Evolutionary conservation across 345 rosid species (phyloP), one percentile per base, ranked within the genome.

Genomic region (Mercurialis annua): DNA sequence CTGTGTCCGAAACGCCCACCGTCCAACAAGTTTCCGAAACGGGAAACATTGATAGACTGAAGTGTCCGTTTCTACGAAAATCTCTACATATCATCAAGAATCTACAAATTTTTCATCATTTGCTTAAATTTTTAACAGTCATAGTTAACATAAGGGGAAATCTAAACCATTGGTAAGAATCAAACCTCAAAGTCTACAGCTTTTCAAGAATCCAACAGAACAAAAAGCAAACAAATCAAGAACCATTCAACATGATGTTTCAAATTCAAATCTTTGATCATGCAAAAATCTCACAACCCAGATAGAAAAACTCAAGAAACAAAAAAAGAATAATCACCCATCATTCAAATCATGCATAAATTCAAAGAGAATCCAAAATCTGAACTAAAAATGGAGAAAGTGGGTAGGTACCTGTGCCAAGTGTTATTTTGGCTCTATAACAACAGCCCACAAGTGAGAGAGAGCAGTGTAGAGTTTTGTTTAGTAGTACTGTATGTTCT

Each of bases 371-470:
- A 27, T 30, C 24, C 16, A n/a, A 47, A 1, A 34, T 21, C 33
- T 21, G 20, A 65, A 31, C 12, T 51, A 46, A 16, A n/a, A 17
- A 29, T 3, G 18, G 36, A 26, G 17, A 6, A 62, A 62, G 14
- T 62, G 66, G 65, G 54, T 38, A 9, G 53, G 14, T 44, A 46
- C 53, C 53, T 62, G 16, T 53, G 52, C 15, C 65, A 62, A 27
- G 33, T 27, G 11, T 24, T 8, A 26, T 11, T n/a, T n/a, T 42
- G 17, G 23, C 40, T 36, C 44, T 40, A n/a, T n/a, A n/a, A n/a
- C n/a, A 40, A 40, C 44, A 60, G 42, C 33, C 50, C 64, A 49
- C 66, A 30, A 48, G 23, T 29, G 57, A 12, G 15, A 65, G 47
- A 14, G 4, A 24, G 24, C 30, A 61, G 49, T 24, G 64, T 12